Conservation (phyloP, 2,329 filamentous ascomycete species). For the Allantophomopsis cytisporea region DNA sequence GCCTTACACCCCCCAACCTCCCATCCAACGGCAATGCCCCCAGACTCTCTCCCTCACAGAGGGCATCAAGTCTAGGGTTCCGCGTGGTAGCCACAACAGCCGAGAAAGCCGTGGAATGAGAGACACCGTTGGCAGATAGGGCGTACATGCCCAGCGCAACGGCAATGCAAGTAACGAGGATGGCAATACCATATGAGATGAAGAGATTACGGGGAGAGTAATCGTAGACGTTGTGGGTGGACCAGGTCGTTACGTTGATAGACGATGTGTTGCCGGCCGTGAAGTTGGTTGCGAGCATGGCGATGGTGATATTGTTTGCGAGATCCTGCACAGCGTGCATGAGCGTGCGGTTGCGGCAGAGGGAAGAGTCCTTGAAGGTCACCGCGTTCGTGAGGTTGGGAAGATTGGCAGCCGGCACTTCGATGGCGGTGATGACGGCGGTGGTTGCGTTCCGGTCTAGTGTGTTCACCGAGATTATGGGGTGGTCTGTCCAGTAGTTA, state of each 20-base stretch:
- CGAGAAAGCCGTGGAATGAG: conserved; percentile 9
- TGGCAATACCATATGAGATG: background rate
- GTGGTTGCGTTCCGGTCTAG: background rate
- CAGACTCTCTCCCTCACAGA: too few relatives aligned
- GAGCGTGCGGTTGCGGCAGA: conserved; percentile 8
- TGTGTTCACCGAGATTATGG: background rate
- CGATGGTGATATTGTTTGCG: conserved; percentile 12
- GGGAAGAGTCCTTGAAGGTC: background rate
- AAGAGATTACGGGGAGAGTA: conserved; percentile 1
- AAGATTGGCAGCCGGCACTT: conserved; percentile 1
- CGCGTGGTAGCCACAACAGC: conserved; percentile 7
- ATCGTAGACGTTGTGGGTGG: conserved; percentile 1
- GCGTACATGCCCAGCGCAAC: conserved; percentile 2
- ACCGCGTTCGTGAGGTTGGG: background rate
- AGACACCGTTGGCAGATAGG: conserved; percentile 5
- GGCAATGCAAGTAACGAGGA: background rate
- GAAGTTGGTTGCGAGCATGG: conserved; percentile 4
- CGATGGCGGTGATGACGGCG: background rate
- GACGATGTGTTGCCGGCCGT: background rate
- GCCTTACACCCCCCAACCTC: too few relatives aligned
- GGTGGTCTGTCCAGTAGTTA: background rate
- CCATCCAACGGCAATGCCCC: too few relatives aligned
- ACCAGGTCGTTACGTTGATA: background rate
- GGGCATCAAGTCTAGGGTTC: conserved; percentile 3
- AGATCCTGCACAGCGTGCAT: conserved; percentile 8